A percentile compares a stretch with the other conserved stretches of the same genome.
Conservation (phyloP, 345 rosid genomes). For the Citrus unshiu region DNA sequence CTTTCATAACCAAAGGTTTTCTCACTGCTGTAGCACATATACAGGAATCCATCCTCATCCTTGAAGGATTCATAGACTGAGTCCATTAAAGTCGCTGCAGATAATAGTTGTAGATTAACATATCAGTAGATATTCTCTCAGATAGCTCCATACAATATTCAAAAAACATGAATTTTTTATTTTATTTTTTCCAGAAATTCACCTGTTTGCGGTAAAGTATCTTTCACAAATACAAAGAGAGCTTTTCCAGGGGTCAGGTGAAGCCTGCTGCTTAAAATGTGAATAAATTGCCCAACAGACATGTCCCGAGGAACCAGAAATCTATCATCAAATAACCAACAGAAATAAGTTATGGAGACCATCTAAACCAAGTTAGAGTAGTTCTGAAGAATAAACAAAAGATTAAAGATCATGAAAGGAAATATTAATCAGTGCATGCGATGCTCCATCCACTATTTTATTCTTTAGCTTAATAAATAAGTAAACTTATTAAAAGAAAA, state of each 20-base stretch:
- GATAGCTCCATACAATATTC: background rate
- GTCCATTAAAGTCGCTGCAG: constrained; percentile 68
- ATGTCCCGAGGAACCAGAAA: constrained; percentile 86
- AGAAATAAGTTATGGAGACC: background rate
- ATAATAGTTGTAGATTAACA: background rate
- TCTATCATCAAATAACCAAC: constrained; percentile 27
- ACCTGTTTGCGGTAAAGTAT: constrained; percentile 86
- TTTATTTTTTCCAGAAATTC: background rate
- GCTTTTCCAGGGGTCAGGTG: constrained; percentile 65
- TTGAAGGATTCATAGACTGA: constrained; percentile 63
- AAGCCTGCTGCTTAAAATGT: constrained; percentile 65
- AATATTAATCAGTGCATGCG: background rate
- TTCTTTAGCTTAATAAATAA: background rate
- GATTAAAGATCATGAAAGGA: background rate
- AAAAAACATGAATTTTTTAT: background rate
- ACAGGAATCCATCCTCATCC: constrained; percentile 87
- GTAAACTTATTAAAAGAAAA: background rate
- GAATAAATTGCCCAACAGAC: constrained; percentile 87
- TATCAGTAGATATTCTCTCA: background rate
- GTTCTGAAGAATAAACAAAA: background rate
- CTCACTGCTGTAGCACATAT: constrained; percentile 88
- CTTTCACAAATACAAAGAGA: constrained; percentile 72
- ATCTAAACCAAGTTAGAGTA: background rate
- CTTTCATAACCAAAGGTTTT: constrained; percentile 54
- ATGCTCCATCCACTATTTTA: background rate